Evolutionary conservation across 495 filamentous ascomycete genomes (phyloP), one percentile per base, ranked within the genome.

Genomic region (Neurospora pannonica): DNA sequence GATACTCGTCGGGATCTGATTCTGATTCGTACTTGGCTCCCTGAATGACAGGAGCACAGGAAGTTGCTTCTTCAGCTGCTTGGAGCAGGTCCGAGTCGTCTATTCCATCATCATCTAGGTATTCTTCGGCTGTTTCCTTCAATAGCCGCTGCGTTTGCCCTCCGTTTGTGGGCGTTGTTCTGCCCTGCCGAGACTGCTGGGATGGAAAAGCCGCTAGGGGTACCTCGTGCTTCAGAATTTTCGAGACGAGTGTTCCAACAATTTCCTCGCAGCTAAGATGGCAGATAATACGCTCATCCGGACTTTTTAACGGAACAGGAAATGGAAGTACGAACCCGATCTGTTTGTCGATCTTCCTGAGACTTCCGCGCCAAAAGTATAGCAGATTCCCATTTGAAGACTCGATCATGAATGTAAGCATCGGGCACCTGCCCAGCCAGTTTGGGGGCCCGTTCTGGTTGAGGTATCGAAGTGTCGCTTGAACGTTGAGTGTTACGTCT

Each of bases 251-350:
- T 0, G 97, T 98, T 3, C 95, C 97, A 75, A 95, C 94, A 75
- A 98, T 92, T 46, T 94, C 92, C 81, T 98, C 95, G 76, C 96
- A 98, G 82, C 92, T 92, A 15, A 93, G 86, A 81, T 93, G 89
- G 74, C 92, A 96, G 31, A 83, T 83, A 60, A 98, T 85, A 19
- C 80, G 83, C 67, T 95, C 90, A 10, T 85, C 86, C 11, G 84
- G 75, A 9, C 78, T 82, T 10, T 84, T 86, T 54, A 97, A 77
- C 0, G 88, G 82, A 1, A 87, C 89, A 19, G 83, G 84, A 72
- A 97, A 90, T 7, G 85, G 80, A 17, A 95, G 77, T 6, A 92
- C 89, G 15, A 90, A 82, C 2, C 86, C 89, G 4, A 69, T 46
- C 28, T 80, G 72, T 24, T 87, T 87, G 69, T 89, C 85, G 7